Evolutionary conservation across 352 stramenopile species (phyloP).

Genomic region (Blastocystis sp.): DNA sequence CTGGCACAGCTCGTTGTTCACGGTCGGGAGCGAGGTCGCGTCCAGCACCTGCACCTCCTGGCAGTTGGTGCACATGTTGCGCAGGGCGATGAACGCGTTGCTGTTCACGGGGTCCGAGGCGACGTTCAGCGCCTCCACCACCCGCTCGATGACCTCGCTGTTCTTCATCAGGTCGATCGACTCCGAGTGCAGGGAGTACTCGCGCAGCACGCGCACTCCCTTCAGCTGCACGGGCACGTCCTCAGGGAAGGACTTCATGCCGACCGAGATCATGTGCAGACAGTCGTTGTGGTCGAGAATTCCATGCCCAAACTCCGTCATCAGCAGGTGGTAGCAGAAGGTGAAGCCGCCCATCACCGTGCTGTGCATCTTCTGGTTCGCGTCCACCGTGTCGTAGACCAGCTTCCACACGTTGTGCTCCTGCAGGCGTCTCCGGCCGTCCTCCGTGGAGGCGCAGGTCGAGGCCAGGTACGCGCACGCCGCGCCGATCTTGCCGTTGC

Average conservation of each 20-base stretch:
- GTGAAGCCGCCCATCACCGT: constrained; percentile 40
- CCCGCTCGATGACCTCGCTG: constrained; percentile 6
- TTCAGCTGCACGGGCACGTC: constrained; percentile 22
- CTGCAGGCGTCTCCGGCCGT: neutral
- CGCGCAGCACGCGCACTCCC: constrained; percentile 44
- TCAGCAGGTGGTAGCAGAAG: constrained; percentile 56
- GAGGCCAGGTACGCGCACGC: constrained; percentile 33
- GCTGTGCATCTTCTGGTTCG: neutral
- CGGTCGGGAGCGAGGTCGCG: constrained; percentile 30
- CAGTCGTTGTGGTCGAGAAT: constrained; percentile 54
- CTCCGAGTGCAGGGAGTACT: constrained; percentile 45
- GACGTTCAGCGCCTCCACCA: constrained; percentile 35
- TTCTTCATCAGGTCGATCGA: constrained; percentile 22
- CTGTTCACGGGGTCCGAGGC: constrained; percentile 25
- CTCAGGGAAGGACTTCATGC: neutral
- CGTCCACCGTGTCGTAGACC: constrained; percentile 27
- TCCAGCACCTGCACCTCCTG: constrained; percentile 53
- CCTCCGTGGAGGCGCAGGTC: neutral
- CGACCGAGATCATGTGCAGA: neutral
- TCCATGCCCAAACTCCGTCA: neutral
- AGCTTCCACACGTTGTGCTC: neutral
- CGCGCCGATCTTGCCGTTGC: constrained; percentile 48
- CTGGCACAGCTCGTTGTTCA: constrained; percentile 51
- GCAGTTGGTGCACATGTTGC: constrained; percentile 57
- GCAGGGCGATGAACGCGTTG: constrained; percentile 49